A percentile compares a stretch with the other conserved stretches of the same genome.
These are phyloP conservation scores for Candida neerlandica DNA, from an alignment of 1,139 yeast species.

Conservation along the genomic window DNA sequence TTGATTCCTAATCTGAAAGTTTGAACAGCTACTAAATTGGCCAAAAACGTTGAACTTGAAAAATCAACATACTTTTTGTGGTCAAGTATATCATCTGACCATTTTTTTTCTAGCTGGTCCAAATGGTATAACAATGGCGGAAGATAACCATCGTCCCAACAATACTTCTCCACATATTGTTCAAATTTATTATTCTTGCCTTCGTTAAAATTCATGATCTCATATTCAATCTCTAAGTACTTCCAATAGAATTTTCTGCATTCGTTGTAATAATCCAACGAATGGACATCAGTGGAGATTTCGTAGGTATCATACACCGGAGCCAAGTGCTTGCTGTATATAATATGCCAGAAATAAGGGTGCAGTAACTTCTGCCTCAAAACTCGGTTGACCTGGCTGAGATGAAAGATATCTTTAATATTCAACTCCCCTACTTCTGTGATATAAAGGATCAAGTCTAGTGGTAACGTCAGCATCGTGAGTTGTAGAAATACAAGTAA, in stretches of 20 bases:
- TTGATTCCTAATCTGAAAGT: constrained; percentile 20
- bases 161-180: constrained; percentile 2
- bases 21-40: constrained; percentile 16
- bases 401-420: constrained; percentile 23
- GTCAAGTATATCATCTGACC: not conserved
- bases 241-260: constrained; percentile 5
- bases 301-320: constrained; percentile 5
- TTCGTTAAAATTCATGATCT: not conserved
- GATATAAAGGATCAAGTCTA: constrained; percentile 14
- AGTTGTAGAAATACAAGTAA: not conserved
- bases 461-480: constrained; percentile 14
- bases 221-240: constrained; percentile 4
- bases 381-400: constrained; percentile 18
- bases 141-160: constrained; percentile 5
- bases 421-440: constrained; percentile 21
- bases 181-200: not conserved
- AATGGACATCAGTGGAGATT: not conserved
- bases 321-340: constrained; percentile 10
- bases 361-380: constrained; percentile 13
- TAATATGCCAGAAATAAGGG: constrained; percentile 16
- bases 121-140: constrained; percentile 3
- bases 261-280: not conserved
- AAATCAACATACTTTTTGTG: constrained; percentile 5
- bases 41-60: constrained; percentile 12
- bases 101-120: not conserved